Evolutionary conservation across 768 basidiomycete species (phyloP), one percentile per base, ranked within the genome.

Genomic region (Artomyces pyxidatus): DNA sequence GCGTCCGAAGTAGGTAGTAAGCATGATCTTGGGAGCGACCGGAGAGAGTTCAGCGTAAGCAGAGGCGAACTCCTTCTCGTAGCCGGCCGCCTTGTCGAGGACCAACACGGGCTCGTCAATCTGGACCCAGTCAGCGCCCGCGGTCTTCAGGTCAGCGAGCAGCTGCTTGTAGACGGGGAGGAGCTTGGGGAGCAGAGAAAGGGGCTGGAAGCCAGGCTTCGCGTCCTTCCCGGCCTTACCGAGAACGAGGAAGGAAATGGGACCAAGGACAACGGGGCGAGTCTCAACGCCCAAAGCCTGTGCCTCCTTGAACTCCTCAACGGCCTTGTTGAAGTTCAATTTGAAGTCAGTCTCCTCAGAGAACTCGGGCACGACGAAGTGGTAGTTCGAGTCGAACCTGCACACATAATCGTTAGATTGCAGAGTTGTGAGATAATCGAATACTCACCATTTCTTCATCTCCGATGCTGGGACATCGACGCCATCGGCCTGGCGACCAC

Each of bases 361-460:
- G 69, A 96, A 81, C 72, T 96, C 96, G 48, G 94, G 94, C 51
- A 98, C 96, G 68, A 98, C 93, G 64, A 84, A 94, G 75, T 98
- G 94, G 76, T 96, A 98, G 81, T 96, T 97, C 44, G 91, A 93
- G 71, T 96, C 92, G 67, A 93, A 95, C 92, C 91, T 94, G 35
- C 53, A 43, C n/a, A n/a, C n/a, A 17, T 12, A 25, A 54, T 41
- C 26, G 25, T 42, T 45, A 42, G 47, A 19, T 44, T 27, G 50
- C 11, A 35, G n/a, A 25, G 28, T 29, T 44, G 25, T 12, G 14
- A 45, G 3, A 48, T 29, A 49, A 47, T 4, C 25, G 38, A 35
- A 30, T 26, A 73, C 83, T 60, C 63, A 90, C 95, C 96, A 99
- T 72, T 98, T 98, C 80, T 96, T 97, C 96, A 98, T 98, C 76